phyloP scores from a whole-genome alignment of 352 stramenopile genomes.

The Aphanomyces stellatus region DNA sequence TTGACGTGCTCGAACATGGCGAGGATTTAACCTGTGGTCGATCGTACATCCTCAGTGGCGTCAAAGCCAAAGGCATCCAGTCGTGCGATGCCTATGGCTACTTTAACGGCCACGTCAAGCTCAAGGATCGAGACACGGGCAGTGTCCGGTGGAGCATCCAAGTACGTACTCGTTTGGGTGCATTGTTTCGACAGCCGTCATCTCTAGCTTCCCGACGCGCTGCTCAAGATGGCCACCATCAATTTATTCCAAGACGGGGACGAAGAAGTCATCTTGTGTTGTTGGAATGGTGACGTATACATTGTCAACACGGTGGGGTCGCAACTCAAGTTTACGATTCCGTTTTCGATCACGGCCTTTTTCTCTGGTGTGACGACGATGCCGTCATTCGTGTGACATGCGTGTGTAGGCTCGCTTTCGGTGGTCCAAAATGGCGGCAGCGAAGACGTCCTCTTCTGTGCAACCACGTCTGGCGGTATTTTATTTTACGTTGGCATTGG shows the following conservation, averaged over 20 bases:
- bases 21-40: background rate
- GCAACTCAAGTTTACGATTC: slow-evolving; percentile 16
- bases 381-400: background rate
- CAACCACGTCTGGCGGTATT: slow-evolving; percentile 12
- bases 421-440: background rate
- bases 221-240: slow-evolving; percentile 37
- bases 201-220: slow-evolving; percentile 38
- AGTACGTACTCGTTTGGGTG: slow-evolving; percentile 22
- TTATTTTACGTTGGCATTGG: slow-evolving; percentile 13
- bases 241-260: slow-evolving; percentile 4
- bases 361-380: background rate
- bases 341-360: slow-evolving; percentile 10
- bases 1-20: background rate
- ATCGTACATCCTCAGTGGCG: background rate
- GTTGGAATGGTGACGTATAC: slow-evolving; percentile 15
- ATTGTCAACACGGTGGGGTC: slow-evolving; percentile 8
- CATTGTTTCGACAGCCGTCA: background rate
- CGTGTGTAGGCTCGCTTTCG: background rate
- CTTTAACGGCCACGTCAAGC: slow-evolving; percentile 1
- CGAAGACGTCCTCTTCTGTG: slow-evolving; percentile 12
- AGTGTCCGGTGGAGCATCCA: slow-evolving; percentile 40
- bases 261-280: slow-evolving; percentile 12
- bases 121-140: slow-evolving; percentile 12
- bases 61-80: background rate
- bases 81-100: slow-evolving; percentile 6